Base-by-base conservation (phyloP, 768 basidiomycete species). In the Phlegmacium glaucopus region DNA sequence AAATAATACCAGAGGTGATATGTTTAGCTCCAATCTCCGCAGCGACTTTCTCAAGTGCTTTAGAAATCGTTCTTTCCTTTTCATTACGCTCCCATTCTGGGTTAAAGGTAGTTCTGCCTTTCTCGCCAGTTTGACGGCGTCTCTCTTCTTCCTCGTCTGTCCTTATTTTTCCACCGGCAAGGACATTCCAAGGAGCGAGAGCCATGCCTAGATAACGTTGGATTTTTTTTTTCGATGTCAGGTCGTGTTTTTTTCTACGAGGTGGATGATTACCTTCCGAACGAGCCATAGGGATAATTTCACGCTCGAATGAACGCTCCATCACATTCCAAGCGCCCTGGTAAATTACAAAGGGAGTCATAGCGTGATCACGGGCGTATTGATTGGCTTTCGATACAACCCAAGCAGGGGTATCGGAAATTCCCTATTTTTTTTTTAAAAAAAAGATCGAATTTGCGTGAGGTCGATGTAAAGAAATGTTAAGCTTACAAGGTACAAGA, bases 321-420 rank as follows among this genome's bases (percentile, higher is more conserved):
- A 72, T 58, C 18, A 71, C 59, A 49, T 64, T 70, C 72, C 71
- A 74, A 7, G 42, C 44, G 4, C 75, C 78, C 58, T 76, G 78
- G 58, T 79, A 81, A 22, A 81, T 64, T 18, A 64, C 62, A 55
- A 81, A 82, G 3, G 73, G 78, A 1, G 72, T 70, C 47, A 74
- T 61, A 0, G 67, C 76, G 35, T 78, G 71, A 40, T 68, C n/a
- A n/a, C n/a, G n/a, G n/a, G n/a, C n/a, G n/a, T n/a, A n/a, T n/a
- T n/a, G n/a, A n/a, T n/a, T n/a, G n/a, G n/a, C n/a, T n/a, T n/a
- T n/a, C n/a, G n/a, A n/a, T n/a, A n/a, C n/a, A n/a, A n/a, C n/a
- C n/a, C n/a, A n/a, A n/a, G n/a, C n/a, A n/a, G n/a, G n/a, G n/a
- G n/a, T n/a, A n/a, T n/a, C n/a, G n/a, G n/a, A 75, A 78, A 0